Evolutionary conservation across 306 rosid genomes (phyloP).

Genomic region (Dalbergia cultrata): DNA sequence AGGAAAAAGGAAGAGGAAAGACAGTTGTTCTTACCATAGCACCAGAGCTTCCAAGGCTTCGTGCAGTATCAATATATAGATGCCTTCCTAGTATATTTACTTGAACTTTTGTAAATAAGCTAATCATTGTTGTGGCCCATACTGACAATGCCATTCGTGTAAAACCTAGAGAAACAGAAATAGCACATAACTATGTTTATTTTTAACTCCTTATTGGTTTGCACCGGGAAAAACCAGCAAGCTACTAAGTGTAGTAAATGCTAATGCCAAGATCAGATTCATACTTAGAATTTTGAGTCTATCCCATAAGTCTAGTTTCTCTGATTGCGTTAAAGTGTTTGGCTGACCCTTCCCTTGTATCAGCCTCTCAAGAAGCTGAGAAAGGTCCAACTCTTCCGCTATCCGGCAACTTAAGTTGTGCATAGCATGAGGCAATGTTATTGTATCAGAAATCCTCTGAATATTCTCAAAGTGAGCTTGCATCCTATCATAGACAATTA

Average conservation of each 20-base stretch:
- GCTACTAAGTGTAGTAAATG: constrained; percentile 35
- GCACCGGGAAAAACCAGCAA: constrained; percentile 9
- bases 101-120: constrained; percentile 92
- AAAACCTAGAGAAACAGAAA: constrained; percentile 70
- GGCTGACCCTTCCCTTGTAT: constrained; percentile 89
- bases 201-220: constrained; percentile 27
- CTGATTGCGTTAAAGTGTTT: constrained; percentile 63
- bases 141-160: constrained; percentile 83
- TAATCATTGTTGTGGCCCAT: constrained; percentile 86
- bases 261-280: constrained; percentile 44
- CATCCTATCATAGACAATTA: constrained; percentile 61
- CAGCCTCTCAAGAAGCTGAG: constrained; percentile 81
- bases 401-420: constrained; percentile 69
- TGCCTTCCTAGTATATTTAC: constrained; percentile 96
- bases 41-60: constrained; percentile 70
- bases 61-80: constrained; percentile 89
- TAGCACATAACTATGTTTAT: constrained; percentile 30
- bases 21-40: constrained; percentile 57
- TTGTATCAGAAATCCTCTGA: constrained; percentile 90
- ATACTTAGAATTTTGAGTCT: constrained; percentile 86
- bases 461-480: constrained; percentile 91
- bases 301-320: constrained; percentile 89
- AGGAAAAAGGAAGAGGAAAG: constrained; percentile 32
- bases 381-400: constrained; percentile 83
- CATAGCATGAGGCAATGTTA: constrained; percentile 84